Base-by-base conservation (phyloP, 352 stramenopile genomes). In the Halophytophthora polymorphica region DNA sequence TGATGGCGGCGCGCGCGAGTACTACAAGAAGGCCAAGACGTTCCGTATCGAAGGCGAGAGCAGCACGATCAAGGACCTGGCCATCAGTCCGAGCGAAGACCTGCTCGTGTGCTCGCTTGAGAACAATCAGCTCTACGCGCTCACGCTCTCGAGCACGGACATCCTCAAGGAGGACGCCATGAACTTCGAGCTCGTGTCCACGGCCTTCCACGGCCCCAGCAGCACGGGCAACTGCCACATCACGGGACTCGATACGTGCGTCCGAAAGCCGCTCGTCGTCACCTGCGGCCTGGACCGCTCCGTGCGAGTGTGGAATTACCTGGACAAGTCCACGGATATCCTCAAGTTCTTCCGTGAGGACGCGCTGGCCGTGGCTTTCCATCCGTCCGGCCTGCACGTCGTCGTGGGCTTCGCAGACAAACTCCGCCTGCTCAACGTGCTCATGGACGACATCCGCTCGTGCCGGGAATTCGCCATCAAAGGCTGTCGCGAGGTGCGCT, bases 301-400 rank as follows among this genome's bases (percentile, higher is more conserved):
- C 0, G 75, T 98, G 14, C 78, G 92, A 28, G 69, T 98, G 19
- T 98, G 93, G 93, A 98, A 98, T 66, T 98, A 97, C 63, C 41
- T 95, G 35, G 88, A 96, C 54, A 92, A 96, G 50, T 87, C 75
- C 23, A 86, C 84, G 1, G 91, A 98, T 45, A 88, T 98, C 38
- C 79, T 91, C 62, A 96, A 96, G 46, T 73, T 80, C 43, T 98
- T 97, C 64, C 83, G 83, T 33, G 93, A 98, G 47, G 88, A 97
- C 40, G 78, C 88, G 14, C 71, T 84, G 34, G 89, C 78, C 12
- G 71, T 97, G 21, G 81, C 91, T 3, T 90, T 98, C 50, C 94
- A 98, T 54, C 94, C 94, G 14, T 96, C 83, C 0, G 94, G 94
- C 0, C 67, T 93, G 33, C 78, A 91, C 22, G 56, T 97, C 29